Conservation (phyloP, 2,329 filamentous ascomycete genomes). For the Trichoderma atroviride region DNA sequence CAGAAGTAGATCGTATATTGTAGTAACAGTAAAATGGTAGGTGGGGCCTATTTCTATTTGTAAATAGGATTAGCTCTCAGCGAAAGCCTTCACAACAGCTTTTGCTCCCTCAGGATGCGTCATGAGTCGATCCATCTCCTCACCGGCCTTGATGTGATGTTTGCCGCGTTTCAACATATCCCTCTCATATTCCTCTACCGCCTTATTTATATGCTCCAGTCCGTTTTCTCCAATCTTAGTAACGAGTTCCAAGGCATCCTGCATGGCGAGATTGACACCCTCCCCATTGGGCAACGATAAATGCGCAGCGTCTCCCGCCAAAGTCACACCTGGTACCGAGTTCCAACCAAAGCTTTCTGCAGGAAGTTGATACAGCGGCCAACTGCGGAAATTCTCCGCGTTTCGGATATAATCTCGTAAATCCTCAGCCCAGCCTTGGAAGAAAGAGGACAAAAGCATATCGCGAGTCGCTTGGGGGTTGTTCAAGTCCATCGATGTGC, state of each 20-base stretch:
- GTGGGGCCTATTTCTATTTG: neutral
- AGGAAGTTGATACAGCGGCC: conserved; percentile 15
- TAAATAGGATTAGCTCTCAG: neutral
- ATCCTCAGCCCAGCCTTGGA: neutral
- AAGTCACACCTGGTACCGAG: conserved; percentile 4
- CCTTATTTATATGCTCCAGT: neutral
- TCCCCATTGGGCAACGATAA: conserved; percentile 11
- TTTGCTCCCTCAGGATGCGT: conserved; percentile 9
- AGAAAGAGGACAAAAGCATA: neutral
- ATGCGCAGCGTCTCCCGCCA: conserved; percentile 14
- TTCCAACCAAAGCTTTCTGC: conserved; percentile 2
- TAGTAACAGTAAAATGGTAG: neutral
- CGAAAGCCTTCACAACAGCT: conserved; percentile 5
- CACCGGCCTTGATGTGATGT: neutral
- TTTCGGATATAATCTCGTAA: conserved; percentile 9
- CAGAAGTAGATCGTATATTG: neutral
- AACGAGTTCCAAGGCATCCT: conserved; percentile 1
- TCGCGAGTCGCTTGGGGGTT: neutral
- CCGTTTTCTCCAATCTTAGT: neutral
- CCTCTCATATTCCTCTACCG: conserved; percentile 8
- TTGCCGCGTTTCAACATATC: conserved; percentile 13
- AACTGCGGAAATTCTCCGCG: conserved; percentile 5
- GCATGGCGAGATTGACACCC: conserved; percentile 17
- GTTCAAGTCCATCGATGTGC: conserved; percentile 12
- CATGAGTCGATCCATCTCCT: conserved; percentile 12